Evolutionary conservation across 495 filamentous ascomycete species (phyloP).

Genomic region (Annulohypoxylon nitens): DNA sequence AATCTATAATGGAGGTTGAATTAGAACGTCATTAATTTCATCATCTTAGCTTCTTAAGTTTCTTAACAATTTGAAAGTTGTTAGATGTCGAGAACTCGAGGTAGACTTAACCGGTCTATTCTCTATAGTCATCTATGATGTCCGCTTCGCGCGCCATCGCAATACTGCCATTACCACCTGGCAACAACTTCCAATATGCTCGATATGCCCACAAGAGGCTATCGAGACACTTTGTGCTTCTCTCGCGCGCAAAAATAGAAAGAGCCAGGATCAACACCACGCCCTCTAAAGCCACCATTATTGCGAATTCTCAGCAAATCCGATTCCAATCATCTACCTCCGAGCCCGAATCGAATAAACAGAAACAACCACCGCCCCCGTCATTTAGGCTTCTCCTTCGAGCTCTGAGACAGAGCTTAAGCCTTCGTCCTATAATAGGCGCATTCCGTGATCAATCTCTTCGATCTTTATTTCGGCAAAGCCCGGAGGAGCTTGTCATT

Average conservation of each 20-base stretch:
- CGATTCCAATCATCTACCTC: constrained; percentile 47
- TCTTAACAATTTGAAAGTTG: neutral
- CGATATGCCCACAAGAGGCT: constrained; percentile 40
- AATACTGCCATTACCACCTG: constrained; percentile 13
- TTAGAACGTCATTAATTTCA: constrained; percentile 7
- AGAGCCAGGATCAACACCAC: neutral
- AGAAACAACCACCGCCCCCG: constrained; percentile 42
- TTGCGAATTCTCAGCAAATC: constrained; percentile 34
- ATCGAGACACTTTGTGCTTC: constrained; percentile 1
- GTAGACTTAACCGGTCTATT: neutral
- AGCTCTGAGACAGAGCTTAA: constrained; percentile 51
- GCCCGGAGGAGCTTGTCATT: constrained; percentile 58
- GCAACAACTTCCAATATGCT: constrained; percentile 22
- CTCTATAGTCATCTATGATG: constrained; percentile 12
- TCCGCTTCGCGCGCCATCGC: constrained; percentile 19
- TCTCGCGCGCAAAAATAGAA: neutral
- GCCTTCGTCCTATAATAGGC: constrained; percentile 49
- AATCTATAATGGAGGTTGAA: neutral
- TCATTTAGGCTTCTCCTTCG: constrained; percentile 48
- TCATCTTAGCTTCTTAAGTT: neutral
- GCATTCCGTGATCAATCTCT: constrained; percentile 54
- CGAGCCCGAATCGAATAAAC: constrained; percentile 34
- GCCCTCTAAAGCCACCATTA: constrained; percentile 8
- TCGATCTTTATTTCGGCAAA: constrained; percentile 52
- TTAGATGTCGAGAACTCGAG: neutral